Base-by-base conservation (phyloP, 306 rosid genomes). In the Quillaja saponaria region DNA sequence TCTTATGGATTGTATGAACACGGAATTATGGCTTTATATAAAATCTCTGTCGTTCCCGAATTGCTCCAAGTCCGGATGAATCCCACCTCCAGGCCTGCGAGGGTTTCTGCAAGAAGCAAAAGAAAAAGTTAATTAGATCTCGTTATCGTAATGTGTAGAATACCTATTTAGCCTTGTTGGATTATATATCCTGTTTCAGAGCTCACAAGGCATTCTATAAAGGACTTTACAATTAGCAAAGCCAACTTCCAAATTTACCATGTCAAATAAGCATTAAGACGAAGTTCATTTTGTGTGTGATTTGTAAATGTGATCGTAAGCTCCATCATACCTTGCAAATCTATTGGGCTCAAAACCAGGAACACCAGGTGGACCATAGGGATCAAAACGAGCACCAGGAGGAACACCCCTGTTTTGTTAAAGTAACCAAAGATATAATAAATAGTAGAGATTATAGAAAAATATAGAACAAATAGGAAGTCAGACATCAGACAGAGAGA, bases 331-430 rank as follows among this genome's bases (percentile, higher is more conserved):
- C 95, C 94, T 85, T 25, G 76, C 55, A 78, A 85, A 87, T 33
- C 87, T 75, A 78, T 74, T 62, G 10, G 94, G 90, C 70, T 85
- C 97, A 76, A 87, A 90, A 39, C 92, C 95, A 64, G 95, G 95
- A 63, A 84, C 59, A 40, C 80, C 92, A 50, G 97, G 90, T 37
- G 95, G 97, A 25, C 95, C 97, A 63, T 62, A 75, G 7, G 94
- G 95, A 87, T 90, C 97, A 71, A 83, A 87, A 67, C 94, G 88
- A 76, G 88, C 88, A 71, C 95, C 94, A 0, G 92, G 95, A 42
- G 95, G 97, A 37, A 82, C 80, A 49, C 81, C 90, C 72, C 96
- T 86, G 77, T 78, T 76, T 12, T 69, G 44, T 54, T 34, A 66
- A 13, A 71, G 44, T 37, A 59, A 58, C 38, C 45, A 47, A 20